Evolutionary conservation across 2,329 filamentous ascomycete species (phyloP).

Genomic region (Colletotrichum graminicola): DNA sequence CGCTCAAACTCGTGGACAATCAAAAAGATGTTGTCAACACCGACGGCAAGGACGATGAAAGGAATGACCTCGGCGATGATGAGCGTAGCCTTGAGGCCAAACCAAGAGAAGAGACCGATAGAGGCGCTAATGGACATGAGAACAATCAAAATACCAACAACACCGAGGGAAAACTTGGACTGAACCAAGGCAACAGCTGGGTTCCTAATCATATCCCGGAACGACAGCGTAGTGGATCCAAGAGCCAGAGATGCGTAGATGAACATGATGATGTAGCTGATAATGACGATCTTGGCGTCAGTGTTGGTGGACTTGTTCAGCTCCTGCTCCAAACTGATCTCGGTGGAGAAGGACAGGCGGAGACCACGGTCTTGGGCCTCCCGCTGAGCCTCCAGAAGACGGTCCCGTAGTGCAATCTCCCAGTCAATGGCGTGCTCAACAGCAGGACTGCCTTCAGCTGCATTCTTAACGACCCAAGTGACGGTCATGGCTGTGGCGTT

Average conservation of each 20-base stretch:
- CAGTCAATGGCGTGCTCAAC: slow-evolving; percentile 86
- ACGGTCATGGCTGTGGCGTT: slow-evolving; percentile 85
- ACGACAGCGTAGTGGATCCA: slow-evolving; percentile 85
- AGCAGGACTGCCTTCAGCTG: slow-evolving; percentile 77
- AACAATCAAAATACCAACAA: slow-evolving; percentile 94
- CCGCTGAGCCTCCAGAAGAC: slow-evolving; percentile 80
- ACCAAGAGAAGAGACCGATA: slow-evolving; percentile 92
- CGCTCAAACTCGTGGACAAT: slow-evolving; percentile 98
- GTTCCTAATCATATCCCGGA: slow-evolving; percentile 83
- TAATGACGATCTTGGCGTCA: slow-evolving; percentile 93
- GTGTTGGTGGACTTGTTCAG: slow-evolving; percentile 99
- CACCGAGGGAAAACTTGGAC: slow-evolving; percentile 96
- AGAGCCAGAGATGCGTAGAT: slow-evolving; percentile 94
- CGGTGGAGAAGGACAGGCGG: slow-evolving; percentile 92
- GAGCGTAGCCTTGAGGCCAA: slow-evolving; percentile 91
- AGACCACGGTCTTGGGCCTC: slow-evolving; percentile 85
- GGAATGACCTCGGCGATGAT: slow-evolving; percentile 99
- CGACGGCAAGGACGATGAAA: slow-evolving; percentile 94
- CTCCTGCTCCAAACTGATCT: slow-evolving; percentile 94
- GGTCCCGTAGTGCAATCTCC: slow-evolving; percentile 82
- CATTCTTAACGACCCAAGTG: slow-evolving; percentile 95
- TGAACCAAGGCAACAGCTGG: slow-evolving; percentile 89
- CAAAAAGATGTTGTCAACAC: slow-evolving; percentile 98
- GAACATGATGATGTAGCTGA: slow-evolving; percentile 99
- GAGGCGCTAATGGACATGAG: slow-evolving; percentile 97